Evolutionary conservation across 1,139 yeast genomes (phyloP).

Genomic region (Geotrichum phurueaensis): DNA sequence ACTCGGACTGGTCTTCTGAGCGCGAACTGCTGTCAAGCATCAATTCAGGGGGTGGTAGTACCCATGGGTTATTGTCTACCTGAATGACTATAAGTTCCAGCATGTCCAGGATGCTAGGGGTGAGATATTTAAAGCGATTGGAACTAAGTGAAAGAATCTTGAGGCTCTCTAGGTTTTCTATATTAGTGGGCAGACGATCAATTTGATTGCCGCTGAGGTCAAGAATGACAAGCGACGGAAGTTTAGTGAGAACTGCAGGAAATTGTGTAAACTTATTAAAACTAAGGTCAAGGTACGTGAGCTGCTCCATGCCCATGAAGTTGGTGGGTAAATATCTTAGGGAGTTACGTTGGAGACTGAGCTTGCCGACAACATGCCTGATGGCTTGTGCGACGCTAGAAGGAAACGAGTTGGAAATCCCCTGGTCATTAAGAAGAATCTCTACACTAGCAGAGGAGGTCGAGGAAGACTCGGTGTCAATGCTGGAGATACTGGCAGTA

Average conservation of each 20-base stretch:
- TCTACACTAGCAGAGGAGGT: constrained; percentile 19
- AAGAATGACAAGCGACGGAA: constrained; percentile 52
- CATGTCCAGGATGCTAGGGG: constrained; percentile 52
- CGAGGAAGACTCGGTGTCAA: constrained; percentile 5
- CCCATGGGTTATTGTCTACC: constrained; percentile 61
- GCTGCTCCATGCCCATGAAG: constrained; percentile 42
- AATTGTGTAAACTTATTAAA: constrained; percentile 50
- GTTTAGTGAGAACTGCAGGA: constrained; percentile 42
- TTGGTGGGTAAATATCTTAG: constrained; percentile 46
- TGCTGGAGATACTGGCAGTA: constrained; percentile 5
- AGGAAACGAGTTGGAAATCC: constrained; percentile 34
- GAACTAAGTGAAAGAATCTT: constrained; percentile 56
- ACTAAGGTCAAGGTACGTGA: constrained; percentile 63
- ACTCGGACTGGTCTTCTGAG: constrained; percentile 43
- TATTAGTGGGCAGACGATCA: constrained; percentile 40
- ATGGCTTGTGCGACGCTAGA: constrained; percentile 40
- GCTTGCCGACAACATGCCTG: constrained; percentile 43
- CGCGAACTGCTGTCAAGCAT: constrained; percentile 34
- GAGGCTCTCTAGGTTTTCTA: constrained; percentile 38
- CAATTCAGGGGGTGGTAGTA: constrained; percentile 44
- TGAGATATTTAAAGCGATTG: constrained; percentile 54
- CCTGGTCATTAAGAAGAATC: constrained; percentile 34
- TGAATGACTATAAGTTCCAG: constrained; percentile 56
- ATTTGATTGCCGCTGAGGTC: constrained; percentile 61
- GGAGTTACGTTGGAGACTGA: constrained; percentile 50